Conservation (phyloP, 768 basidiomycete species). For the Lactarius pseudohatsudake region DNA sequence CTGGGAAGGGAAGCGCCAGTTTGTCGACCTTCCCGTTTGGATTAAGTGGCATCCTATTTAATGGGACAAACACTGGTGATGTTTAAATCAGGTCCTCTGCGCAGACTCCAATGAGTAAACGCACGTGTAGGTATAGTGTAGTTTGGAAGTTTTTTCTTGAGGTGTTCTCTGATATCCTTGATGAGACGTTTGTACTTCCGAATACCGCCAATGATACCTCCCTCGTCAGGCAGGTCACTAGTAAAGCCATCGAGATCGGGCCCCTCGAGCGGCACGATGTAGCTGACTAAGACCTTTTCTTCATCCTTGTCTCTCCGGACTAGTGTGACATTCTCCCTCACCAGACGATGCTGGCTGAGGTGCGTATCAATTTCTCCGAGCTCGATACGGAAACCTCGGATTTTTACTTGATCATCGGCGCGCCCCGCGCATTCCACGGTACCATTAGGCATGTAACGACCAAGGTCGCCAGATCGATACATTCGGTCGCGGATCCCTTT, state of each 20-base stretch:
- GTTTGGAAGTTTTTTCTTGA: slow-evolving; percentile 94
- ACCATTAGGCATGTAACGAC: slow-evolving; percentile 89
- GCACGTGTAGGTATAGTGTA: slow-evolving; percentile 90
- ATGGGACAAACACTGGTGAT: slow-evolving; percentile 84
- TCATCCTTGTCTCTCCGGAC: slow-evolving; percentile 98
- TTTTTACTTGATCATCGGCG: slow-evolving; percentile 99
- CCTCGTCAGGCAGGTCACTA: slow-evolving; percentile 57
- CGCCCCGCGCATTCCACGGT: slow-evolving; percentile 95
- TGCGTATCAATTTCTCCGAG: slow-evolving; percentile 97
- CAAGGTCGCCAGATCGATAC: slow-evolving; percentile 97
- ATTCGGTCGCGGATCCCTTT: slow-evolving; percentile 94
- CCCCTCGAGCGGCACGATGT: slow-evolving; percentile 88
- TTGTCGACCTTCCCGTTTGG: slow-evolving; percentile 99
- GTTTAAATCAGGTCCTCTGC: slow-evolving; percentile 16
- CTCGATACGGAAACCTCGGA: slow-evolving; percentile 98
- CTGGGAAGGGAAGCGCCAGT: slow-evolving; percentile 96
- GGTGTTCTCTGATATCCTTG: slow-evolving; percentile 89
- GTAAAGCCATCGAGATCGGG: slow-evolving; percentile 64
- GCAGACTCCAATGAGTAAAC: slow-evolving; percentile 35
- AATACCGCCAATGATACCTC: slow-evolving; percentile 71
- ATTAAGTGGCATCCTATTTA: slow-evolving; percentile 94
- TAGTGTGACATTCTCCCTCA: slow-evolving; percentile 97
- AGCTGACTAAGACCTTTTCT: slow-evolving; percentile 97
- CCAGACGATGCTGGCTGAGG: slow-evolving; percentile 87
- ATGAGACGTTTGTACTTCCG: slow-evolving; percentile 84